Evolutionary conservation across 306 rosid species (phyloP), one percentile per base, ranked within the genome.

Genomic region (Nissolia schottii): DNA sequence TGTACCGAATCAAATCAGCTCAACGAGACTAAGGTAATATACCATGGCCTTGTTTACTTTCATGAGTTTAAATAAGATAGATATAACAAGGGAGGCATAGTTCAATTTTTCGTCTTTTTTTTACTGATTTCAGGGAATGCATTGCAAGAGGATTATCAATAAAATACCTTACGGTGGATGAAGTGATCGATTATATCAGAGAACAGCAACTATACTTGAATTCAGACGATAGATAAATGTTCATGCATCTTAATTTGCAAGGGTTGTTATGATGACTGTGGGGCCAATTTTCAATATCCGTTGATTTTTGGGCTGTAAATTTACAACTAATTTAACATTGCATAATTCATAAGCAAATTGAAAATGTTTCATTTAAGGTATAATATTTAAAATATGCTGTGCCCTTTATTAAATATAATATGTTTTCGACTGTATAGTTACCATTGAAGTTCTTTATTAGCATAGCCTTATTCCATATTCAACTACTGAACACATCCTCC

Each of bases 1-100:
- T 72, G 85, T 89, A 19, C 91, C 97, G 57, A 93, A 93, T 82
- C 94, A 89, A 70, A 87, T 89, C 65, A 90, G 97, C 61, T 93
- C 98, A 69, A 85, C 98, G 10, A 87, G 89, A 86, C 2, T 90
- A 75, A 84, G 97, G 96, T 89, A 84, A 71, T 32, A 71, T 32
- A 19, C 16, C 37, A 65, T 24, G 50, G 32, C 74, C 20, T 45
- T 72, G 28, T 29, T 71, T 50, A 24, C 77, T 38, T 40, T 41
- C 15, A 7, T n/a, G 14, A 22, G 43, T 37, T n/a, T 63, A 4
- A 10, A 53, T 54, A 37, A 3, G 20, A 50, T 50, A n/a, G 3
- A 73, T 34, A 20, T 34, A 16, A 27, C 32, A 7, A 46, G 54
- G 15, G 29, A 59, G 24, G 4, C 9, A 9, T 4, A 11, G 45